phyloP scores from a whole-genome alignment of 495 filamentous ascomycete species.

The Lophium mytilinum region DNA sequence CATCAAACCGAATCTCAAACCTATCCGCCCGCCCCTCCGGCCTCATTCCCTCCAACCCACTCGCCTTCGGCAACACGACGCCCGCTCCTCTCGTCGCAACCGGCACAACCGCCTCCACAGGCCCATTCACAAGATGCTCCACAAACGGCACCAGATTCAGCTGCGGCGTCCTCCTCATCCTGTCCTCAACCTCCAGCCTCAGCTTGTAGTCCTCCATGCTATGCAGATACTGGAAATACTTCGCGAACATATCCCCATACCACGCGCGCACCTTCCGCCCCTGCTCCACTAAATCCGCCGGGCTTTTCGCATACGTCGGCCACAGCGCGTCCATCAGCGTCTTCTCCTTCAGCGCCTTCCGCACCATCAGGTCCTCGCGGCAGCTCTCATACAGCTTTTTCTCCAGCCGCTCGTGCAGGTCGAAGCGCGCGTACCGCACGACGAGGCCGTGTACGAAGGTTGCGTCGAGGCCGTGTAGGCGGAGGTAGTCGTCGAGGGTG shows the following conservation, averaged over 20 bases:
- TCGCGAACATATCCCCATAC: conserved; percentile 26
- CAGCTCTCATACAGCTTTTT: conserved; percentile 22
- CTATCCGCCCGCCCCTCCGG: conserved; percentile 1
- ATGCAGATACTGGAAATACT: conserved; percentile 22
- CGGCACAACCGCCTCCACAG: conserved; percentile 19
- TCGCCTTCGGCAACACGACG: neutral
- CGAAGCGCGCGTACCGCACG: conserved; percentile 20
- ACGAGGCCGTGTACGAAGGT: conserved; percentile 18
- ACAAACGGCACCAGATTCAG: conserved; percentile 19
- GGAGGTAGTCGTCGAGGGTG: conserved; percentile 16
- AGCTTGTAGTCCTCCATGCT: conserved; percentile 15
- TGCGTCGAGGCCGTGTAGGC: conserved; percentile 13
- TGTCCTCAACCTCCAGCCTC: conserved; percentile 14
- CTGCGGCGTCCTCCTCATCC: conserved; percentile 12
- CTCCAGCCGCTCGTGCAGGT: conserved; percentile 23
- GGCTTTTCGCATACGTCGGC: conserved; percentile 8
- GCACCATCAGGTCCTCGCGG: conserved; percentile 21
- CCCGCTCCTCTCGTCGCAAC: conserved; percentile 16
- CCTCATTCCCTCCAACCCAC: neutral
- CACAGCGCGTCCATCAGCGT: conserved; percentile 22
- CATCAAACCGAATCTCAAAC: conserved; percentile 23
- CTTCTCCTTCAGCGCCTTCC: conserved; percentile 25
- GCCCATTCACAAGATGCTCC: conserved; percentile 19
- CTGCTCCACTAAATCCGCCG: conserved; percentile 8
- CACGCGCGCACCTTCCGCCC: conserved; percentile 16